Conservation (phyloP, 495 filamentous ascomycete genomes). For the Clavariopsis aquatica region DNA sequence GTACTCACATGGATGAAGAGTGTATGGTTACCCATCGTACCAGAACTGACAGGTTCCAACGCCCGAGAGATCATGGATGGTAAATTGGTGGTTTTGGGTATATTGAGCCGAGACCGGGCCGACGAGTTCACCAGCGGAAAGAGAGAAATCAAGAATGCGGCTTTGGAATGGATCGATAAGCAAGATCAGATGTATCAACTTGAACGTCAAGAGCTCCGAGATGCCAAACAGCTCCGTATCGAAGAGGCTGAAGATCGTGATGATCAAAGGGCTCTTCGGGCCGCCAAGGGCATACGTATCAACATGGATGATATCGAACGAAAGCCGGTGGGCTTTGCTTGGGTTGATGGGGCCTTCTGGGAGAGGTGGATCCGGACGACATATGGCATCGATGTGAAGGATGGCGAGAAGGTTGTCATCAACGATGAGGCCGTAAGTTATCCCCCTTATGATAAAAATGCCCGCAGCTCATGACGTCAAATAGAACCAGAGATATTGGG, state of each 20-base stretch:
- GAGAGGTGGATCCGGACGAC: constrained; percentile 93
- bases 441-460: background rate
- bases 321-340: constrained; percentile 93
- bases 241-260: constrained; percentile 94
- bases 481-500: constrained; percentile 93
- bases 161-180: constrained; percentile 97
- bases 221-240: constrained; percentile 90
- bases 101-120: constrained; percentile 75
- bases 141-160: constrained; percentile 92
- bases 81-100: constrained; percentile 87
- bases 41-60: constrained; percentile 88
- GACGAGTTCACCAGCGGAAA: constrained; percentile 77
- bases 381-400: constrained; percentile 82
- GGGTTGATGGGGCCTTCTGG: constrained; percentile 98
- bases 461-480: background rate
- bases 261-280: constrained; percentile 80
- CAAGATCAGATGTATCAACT: constrained; percentile 84
- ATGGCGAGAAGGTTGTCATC: constrained; percentile 90
- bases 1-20: constrained; percentile 91
- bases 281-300: constrained; percentile 90
- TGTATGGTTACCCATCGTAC: constrained; percentile 97
- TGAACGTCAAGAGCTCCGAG: constrained; percentile 86
- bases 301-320: constrained; percentile 82
- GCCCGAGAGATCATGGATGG: constrained; percentile 92
- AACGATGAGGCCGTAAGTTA: constrained; percentile 92